Percentiles rank a stretch among this genome's conserved stretches.
phyloP scores from a whole-genome alignment of 805 yeast genomes.

The Wickerhamomyces tratensis region DNA sequence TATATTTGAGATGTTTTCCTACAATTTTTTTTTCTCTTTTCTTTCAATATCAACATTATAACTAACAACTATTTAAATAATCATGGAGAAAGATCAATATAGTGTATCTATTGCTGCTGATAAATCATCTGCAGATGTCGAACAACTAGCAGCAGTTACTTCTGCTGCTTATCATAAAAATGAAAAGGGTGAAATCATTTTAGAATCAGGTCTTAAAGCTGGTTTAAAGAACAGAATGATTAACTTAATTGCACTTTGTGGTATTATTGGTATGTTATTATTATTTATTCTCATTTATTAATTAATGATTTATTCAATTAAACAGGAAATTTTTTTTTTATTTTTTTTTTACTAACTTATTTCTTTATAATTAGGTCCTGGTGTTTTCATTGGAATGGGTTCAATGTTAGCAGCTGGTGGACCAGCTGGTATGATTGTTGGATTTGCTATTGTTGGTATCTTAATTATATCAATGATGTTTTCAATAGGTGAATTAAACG shows the following conservation, averaged over 20 bases:
- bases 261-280: constrained; percentile 32
- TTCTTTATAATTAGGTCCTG: constrained; percentile 28
- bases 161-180: constrained; percentile 9
- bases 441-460: constrained; percentile 43
- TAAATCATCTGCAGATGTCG: too few species aligned
- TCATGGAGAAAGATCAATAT: too few species aligned
- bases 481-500: constrained; percentile 45
- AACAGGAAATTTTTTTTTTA: too few species aligned
- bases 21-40: too few species aligned
- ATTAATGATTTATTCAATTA: too few species aligned
- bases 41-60: too few species aligned
- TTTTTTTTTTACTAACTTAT: too few species aligned
- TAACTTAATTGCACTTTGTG: constrained; percentile 43
- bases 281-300: too few species aligned
- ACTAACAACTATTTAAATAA: too few species aligned
- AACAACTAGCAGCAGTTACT: background rate
- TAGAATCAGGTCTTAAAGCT: constrained; percentile 29
- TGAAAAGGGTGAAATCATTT: constrained; percentile 18
- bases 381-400: constrained; percentile 44
- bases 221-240: constrained; percentile 41
- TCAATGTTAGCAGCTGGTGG: constrained; percentile 39
- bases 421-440: constrained; percentile 42
- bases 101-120: too few species aligned
- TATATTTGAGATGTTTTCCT: too few species aligned
- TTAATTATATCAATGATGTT: constrained; percentile 46